A percentile compares a stretch with the other conserved stretches of the same genome.
Evolutionary conservation across 495 filamentous ascomycete genomes (phyloP).

Genomic region (Penicillium cinerascens): DNA sequence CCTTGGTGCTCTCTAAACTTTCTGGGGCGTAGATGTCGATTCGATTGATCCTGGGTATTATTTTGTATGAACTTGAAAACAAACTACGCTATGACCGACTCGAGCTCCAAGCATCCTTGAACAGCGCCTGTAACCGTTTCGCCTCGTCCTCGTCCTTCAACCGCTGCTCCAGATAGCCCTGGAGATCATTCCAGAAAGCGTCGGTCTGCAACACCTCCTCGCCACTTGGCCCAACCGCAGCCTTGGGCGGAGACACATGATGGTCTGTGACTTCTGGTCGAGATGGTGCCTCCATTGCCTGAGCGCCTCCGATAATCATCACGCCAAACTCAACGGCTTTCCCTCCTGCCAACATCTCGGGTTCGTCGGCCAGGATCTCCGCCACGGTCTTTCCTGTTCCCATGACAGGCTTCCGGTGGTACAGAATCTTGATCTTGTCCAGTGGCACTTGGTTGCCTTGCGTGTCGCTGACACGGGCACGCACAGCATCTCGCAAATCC

Average conservation of each 20-base stretch:
- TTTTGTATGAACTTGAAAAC: neutral
- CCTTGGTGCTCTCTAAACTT: neutral
- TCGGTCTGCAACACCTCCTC: conserved; percentile 60
- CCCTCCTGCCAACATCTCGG: conserved; percentile 33
- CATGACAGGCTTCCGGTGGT: conserved; percentile 73
- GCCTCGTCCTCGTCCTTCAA: conserved; percentile 68
- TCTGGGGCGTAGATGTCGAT: neutral
- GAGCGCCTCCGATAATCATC: conserved; percentile 75
- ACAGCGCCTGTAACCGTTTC: conserved; percentile 59
- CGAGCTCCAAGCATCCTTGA: conserved; percentile 64
- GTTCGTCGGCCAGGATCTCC: conserved; percentile 47
- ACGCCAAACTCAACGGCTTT: conserved; percentile 67
- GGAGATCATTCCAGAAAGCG: conserved; percentile 86
- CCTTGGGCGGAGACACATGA: conserved; percentile 33
- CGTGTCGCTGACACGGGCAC: conserved; percentile 40
- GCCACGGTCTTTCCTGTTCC: conserved; percentile 56
- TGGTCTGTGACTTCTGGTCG: conserved; percentile 31
- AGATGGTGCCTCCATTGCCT: conserved; percentile 24
- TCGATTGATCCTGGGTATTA: neutral
- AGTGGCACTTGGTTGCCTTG: conserved; percentile 35
- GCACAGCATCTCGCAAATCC: conserved; percentile 65
- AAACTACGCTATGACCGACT: conserved; percentile 11
- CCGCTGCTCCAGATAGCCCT: conserved; percentile 73
- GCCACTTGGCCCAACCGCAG: conserved; percentile 55
- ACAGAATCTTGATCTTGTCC: conserved; percentile 78